Evolutionary conservation across 2,329 filamentous ascomycete species (phyloP), one percentile per base, ranked within the genome.

Genomic region (Diaporthe vaccinii): DNA sequence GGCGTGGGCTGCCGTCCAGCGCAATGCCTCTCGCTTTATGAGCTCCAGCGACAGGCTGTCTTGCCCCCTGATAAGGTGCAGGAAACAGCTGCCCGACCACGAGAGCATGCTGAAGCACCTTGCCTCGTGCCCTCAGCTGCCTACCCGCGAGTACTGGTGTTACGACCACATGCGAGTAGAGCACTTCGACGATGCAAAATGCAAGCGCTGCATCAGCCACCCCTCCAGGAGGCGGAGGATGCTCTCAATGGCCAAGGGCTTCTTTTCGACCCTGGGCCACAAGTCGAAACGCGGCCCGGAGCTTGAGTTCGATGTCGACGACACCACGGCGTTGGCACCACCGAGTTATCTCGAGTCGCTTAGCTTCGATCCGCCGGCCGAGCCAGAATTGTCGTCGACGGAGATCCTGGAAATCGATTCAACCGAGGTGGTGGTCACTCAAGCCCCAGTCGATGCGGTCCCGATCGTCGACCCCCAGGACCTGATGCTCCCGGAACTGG

Each of bases 331-430:
- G 34, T 70, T 81, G n/a, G 83, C 82, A n/a, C 86, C 87, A 22
- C 86, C 87, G 28, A 86, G 85, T 75, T 89, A 88, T 44, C 20
- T 67, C 80, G 85, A 87, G 57, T 86, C 85, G 46, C 81, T 87
- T 74, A 80, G 82, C 49, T 79, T 82, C 67, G 81, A 82, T 75
- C 75, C 78, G 73, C 78, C 75, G 61, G 78, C 74, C 57, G 80
- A 84, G 62, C 81, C 82, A 70, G 89, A 90, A 79, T 82, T 90
- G 22, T 85, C 84, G 25, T 85, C 87, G 8, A 87, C 83, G 67
- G 87, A 89, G 80, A 88, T 90, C 61, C 82, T 88, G 75, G 89
- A 90, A 78, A 85, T 90, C 75, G 88, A 89, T 79, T 89, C 88
- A 6, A 82, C 79, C 61, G 85, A 88, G 76, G 80, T 89, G 65